Evolutionary conservation across 257 asterid species (phyloP).

Genomic region (Buddleja alternifolia): DNA sequence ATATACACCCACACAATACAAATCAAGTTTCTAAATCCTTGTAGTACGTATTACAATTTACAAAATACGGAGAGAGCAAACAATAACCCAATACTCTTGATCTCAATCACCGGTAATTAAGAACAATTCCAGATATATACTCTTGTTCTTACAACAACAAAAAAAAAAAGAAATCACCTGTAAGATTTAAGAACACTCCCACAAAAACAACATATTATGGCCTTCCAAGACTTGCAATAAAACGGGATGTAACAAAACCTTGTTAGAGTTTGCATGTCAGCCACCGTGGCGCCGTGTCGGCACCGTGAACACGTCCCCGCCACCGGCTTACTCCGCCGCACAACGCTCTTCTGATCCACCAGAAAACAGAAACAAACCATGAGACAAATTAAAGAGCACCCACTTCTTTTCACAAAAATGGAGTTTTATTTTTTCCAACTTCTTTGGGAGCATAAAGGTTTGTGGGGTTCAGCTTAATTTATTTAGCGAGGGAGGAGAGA

Average conservation of each 20-base stretch:
- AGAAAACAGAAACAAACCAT: conserved; percentile 86
- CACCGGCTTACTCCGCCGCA: conserved; percentile 63
- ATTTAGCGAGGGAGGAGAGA: not conserved
- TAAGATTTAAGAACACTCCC: conserved; percentile 75
- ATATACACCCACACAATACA: no score
- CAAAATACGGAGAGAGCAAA: not conserved
- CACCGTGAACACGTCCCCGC: conserved; percentile 86
- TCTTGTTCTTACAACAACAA: not conserved
- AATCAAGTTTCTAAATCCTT: not conserved
- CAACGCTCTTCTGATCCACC: conserved; percentile 75
- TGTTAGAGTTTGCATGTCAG: conserved; percentile 70
- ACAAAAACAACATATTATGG: conserved; percentile 67
- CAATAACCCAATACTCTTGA: no score
- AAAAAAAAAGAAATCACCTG: conserved; percentile 29
- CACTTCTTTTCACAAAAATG: no score
- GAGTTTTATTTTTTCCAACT: not conserved
- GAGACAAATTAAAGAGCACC: no score
- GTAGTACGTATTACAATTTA: not conserved
- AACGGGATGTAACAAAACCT: conserved; percentile 79
- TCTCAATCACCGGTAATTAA: no score
- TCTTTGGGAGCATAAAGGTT: not conserved
- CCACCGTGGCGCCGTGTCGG: conserved; percentile 67
- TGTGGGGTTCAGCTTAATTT: not conserved
- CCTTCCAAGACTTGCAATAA: conserved; percentile 80
- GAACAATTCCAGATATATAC: not conserved